Evolutionary conservation across 2,329 filamentous ascomycete species (phyloP), one percentile per base, ranked within the genome.

Genomic region (Fusarium tuaranense): DNA sequence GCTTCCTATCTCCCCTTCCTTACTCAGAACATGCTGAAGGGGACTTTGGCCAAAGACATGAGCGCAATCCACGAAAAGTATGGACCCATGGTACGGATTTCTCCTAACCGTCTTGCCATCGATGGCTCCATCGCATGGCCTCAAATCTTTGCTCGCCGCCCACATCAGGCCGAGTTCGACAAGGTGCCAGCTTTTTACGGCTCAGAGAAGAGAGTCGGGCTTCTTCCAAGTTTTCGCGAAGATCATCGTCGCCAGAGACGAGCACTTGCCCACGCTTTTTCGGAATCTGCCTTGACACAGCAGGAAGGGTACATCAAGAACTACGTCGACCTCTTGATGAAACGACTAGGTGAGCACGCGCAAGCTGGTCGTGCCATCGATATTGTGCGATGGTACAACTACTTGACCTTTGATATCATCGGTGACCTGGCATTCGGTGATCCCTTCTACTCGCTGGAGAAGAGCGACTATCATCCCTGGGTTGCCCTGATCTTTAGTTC

Each of bases 101-200:
- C 53, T 2, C 67, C 67, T 6, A 69, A 69, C 12, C 60, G 63
- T 18, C 61, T 69, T 16, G 67, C 67, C 5, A 39, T 65, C 30
- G 62, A 69, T 20, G 67, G 63, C 20, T 44, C 48, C 5, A 60
- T 65, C n/a, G 67, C 61, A 2, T 53, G 48, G 22, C 18, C 18
- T 25, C 22, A 53, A 30, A n/a, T 53, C 48, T 53, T 16, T 18
- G 48, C 48, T n/a, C 12, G 12, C 2, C 22, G 48, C 12, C 10
- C 12, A 6, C 16, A 53, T 12, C 41, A 65, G 16, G 18, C 53
- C 8, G 67, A 60, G 7, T 69, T 69, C 57, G 51, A 60, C n/a
- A 44, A 69, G 4, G 46, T 65, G 16, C 61, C 61, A 2, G 61
- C 57, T 9, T 61, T 61, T 20, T 55, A 44, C 38, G 55, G 30